Percentiles rank a stretch among this genome's conserved stretches.
Conservation (phyloP, 1,284 basidiomycete species). For the Phellinidium pouzarii region DNA sequence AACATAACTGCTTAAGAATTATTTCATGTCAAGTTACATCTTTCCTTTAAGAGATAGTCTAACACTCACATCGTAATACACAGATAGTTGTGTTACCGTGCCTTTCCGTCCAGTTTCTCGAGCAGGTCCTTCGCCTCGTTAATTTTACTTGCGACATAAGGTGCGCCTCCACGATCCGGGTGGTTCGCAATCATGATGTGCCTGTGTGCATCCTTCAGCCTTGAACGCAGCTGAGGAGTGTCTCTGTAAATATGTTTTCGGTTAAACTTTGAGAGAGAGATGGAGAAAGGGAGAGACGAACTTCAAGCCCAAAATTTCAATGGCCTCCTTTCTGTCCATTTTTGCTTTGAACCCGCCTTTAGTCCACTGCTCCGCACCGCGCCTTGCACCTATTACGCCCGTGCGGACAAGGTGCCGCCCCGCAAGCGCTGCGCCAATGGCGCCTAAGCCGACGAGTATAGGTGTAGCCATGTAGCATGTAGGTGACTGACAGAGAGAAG, state of each 20-base stretch:
- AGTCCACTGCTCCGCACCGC: slow-evolving; percentile 77
- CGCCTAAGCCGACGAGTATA: slow-evolving; percentile 69
- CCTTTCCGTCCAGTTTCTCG: slow-evolving; percentile 57
- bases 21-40: too few species aligned
- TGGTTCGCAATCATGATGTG: slow-evolving; percentile 94
- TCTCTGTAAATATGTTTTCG: slow-evolving; percentile 46
- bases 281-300: slow-evolving; percentile 36
- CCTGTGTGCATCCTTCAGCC: slow-evolving; percentile 86
- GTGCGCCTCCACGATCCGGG: slow-evolving; percentile 92
- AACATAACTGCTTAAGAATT: too few species aligned
- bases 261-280: slow-evolving; percentile 11
- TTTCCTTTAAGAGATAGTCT: too few species aligned
- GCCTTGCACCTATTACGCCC: slow-evolving; percentile 48
- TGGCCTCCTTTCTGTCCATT: slow-evolving; percentile 94
- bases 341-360: slow-evolving; percentile 93
- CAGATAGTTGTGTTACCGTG: slow-evolving; percentile 27
- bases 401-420: slow-evolving; percentile 64
- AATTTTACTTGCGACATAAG: slow-evolving; percentile 96
- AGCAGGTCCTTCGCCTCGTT: slow-evolving; percentile 88
- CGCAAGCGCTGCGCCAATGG: slow-evolving; percentile 73
- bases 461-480: slow-evolving; percentile 59
- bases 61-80: slow-evolving; percentile 4
- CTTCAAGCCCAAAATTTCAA: slow-evolving; percentile 90
- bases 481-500: slow-evolving; percentile 15
- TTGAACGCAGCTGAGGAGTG: slow-evolving; percentile 58